Conservation (phyloP, 345 rosid species). For the Barbarea vulgaris region DNA sequence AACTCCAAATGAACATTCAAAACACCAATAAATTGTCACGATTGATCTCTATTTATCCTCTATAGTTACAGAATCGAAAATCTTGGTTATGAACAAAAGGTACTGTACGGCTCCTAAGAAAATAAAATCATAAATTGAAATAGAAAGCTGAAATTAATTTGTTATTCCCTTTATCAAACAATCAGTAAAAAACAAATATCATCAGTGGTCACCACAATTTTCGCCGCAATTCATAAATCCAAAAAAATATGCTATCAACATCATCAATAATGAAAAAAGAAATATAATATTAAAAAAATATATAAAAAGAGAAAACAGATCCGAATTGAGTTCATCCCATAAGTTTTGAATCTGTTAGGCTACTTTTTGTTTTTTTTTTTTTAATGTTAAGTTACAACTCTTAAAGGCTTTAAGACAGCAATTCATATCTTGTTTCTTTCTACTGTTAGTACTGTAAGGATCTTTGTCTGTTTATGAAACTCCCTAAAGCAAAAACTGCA, state of each 20-base stretch:
- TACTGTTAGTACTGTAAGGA: not conserved
- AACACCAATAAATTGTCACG: no score
- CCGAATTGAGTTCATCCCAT: conserved; percentile 28
- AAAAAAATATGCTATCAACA: not conserved
- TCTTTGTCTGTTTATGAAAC: conserved; percentile 22
- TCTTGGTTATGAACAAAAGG: no score
- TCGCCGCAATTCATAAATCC: not conserved
- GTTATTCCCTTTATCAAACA: not conserved
- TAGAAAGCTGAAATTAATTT: not conserved
- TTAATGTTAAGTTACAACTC: not conserved
- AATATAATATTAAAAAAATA: not conserved
- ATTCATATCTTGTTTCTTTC: conserved; percentile 11
- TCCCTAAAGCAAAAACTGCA: conserved; percentile 2
- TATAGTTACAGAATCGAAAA: no score
- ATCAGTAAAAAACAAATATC: not conserved
- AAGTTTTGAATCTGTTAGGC: conserved; percentile 3
- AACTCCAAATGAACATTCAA: no score
- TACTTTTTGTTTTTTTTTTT: not conserved
- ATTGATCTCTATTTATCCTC: no score
- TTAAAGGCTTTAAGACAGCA: not conserved
- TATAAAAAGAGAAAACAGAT: conserved; percentile 22
- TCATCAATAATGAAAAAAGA: not conserved
- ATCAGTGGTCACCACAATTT: not conserved
- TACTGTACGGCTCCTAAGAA: no score
- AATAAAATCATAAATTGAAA: no score